Base-by-base conservation (phyloP, 345 rosid genomes). In the Eucalyptus regnans region DNA sequence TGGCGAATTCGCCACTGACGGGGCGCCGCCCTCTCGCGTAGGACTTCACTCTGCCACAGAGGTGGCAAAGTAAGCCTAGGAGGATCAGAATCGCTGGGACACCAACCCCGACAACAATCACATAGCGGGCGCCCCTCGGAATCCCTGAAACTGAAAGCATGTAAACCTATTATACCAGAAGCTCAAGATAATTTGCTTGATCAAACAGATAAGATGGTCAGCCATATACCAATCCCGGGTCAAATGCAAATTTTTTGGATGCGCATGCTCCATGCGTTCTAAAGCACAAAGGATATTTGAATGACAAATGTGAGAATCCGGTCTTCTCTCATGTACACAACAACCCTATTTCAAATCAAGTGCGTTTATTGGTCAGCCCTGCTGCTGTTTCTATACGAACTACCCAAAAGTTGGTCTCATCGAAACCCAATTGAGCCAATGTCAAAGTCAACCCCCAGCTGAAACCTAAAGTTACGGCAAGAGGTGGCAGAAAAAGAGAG, bases 101-200 rank as follows among this genome's bases (percentile, higher is more conserved):
- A 80, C 98, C 97, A 7, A 92, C 97, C 5, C 94, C 96, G 1
- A 94, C 86, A 9, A 91, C 90, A 49, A 95, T 90, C 18, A 95
- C 95, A 50, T 93, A 93, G 10, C 93, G 90, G 23, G 94, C 96
- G 23, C 64, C 66, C 88, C 88, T 92, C 1, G 96, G 93, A 11
- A 94, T 86, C 88, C 87, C 97, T 95, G 92, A 76, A 76, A 76
- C 96, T 95, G 92, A 76, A 76, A 76, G 84, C 25, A 76, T 76
- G 84, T 41, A 3, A 76, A 44, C 84, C 29, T 20, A 41, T 76
- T 7, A 20, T 20, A 41, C 23, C 48, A 41, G 12, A 41, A 76
- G 83, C 31, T 64, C 76, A 64, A 64, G 41, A 64, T 64, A 17
- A 64, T 64, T n/a, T 29, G 37, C 76, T 64, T 64, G 33, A n/a